These are phyloP conservation scores for Ogataea minuta DNA, from an alignment of 805 yeast species.

Conservation along the genomic window DNA sequence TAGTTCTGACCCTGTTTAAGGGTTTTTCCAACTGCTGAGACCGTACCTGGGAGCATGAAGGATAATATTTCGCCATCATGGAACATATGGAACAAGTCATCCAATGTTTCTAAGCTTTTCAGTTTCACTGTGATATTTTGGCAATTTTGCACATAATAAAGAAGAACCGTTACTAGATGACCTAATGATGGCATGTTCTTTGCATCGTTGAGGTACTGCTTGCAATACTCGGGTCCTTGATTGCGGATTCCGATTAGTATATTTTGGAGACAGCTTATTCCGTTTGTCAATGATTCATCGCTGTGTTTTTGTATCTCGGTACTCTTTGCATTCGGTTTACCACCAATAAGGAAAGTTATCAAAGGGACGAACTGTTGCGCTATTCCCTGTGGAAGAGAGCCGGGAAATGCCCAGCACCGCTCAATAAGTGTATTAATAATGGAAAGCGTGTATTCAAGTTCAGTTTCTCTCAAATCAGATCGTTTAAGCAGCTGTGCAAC, in stretches of 20 bases:
- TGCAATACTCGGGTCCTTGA: conserved; percentile 26
- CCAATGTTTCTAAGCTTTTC: conserved; percentile 35
- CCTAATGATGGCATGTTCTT: conserved; percentile 45
- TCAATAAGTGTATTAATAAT: conserved; percentile 43
- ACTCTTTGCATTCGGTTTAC: conserved; percentile 37
- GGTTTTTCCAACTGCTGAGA: conserved; percentile 43
- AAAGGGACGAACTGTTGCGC: conserved; percentile 48
- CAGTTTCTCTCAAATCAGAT: conserved; percentile 43
- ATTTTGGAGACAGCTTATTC: conserved; percentile 31
- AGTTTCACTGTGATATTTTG: conserved; percentile 31
- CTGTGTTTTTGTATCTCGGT: conserved; percentile 29
- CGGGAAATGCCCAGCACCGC: conserved; percentile 45
- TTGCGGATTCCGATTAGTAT: conserved; percentile 34
- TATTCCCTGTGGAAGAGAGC: conserved; percentile 36
- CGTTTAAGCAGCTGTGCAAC: conserved; percentile 51
- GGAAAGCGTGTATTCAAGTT: conserved; percentile 44
- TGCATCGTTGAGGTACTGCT: conserved; percentile 31
- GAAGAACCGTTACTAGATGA: conserved; percentile 44
- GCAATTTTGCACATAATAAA: conserved; percentile 36
- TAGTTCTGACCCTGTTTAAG: conserved; percentile 37
- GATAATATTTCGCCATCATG: conserved; percentile 50
- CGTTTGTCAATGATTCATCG: conserved; percentile 38
- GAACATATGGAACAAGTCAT: conserved; percentile 34
- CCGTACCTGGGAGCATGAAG: conserved; percentile 50
- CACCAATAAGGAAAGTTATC: conserved; percentile 46